Percentiles rank a stretch among this genome's conserved stretches.
Evolutionary conservation across 495 filamentous ascomycete genomes (phyloP).

Genomic region (Filosporella fistucella): DNA sequence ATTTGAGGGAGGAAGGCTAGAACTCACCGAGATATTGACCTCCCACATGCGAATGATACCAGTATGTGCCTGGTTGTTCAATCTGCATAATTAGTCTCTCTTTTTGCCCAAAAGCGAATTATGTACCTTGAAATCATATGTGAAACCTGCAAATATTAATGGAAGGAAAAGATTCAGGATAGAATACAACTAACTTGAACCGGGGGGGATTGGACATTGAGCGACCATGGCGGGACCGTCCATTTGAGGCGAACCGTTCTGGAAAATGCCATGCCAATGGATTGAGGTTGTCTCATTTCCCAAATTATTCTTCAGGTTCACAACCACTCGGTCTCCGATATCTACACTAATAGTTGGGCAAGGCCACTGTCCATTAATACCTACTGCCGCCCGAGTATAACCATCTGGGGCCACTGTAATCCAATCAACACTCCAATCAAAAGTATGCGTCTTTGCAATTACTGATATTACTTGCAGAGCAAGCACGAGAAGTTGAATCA

Average conservation of each 20-base stretch:
- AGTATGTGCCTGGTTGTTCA: neutral
- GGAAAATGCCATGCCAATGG: constrained; percentile 38
- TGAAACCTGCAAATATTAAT: too few species aligned
- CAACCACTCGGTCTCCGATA: constrained; percentile 34
- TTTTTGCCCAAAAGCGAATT: neutral
- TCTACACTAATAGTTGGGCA: constrained; percentile 30
- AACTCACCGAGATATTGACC: neutral
- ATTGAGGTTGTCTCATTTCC: constrained; percentile 13
- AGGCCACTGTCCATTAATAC: constrained; percentile 39
- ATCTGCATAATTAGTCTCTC: too few species aligned
- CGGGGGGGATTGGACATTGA: constrained; percentile 39
- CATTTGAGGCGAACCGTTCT: constrained; percentile 28
- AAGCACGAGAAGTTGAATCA: too few species aligned
- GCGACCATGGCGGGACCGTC: constrained; percentile 36
- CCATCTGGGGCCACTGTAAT: constrained; percentile 57
- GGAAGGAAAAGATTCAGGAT: too few species aligned
- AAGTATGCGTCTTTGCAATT: constrained; percentile 27
- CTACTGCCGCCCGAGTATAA: constrained; percentile 28
- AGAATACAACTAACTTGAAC: constrained; percentile 50
- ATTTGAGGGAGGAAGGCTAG: neutral
- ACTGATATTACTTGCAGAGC: too few species aligned
- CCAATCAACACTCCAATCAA: constrained; percentile 72
- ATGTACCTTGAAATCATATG: constrained; percentile 35
- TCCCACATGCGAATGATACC: neutral
- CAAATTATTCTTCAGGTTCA: constrained; percentile 23